phyloP scores from a whole-genome alignment of 371 early-diverging fungal species.

The Mortierella sp. region DNA sequence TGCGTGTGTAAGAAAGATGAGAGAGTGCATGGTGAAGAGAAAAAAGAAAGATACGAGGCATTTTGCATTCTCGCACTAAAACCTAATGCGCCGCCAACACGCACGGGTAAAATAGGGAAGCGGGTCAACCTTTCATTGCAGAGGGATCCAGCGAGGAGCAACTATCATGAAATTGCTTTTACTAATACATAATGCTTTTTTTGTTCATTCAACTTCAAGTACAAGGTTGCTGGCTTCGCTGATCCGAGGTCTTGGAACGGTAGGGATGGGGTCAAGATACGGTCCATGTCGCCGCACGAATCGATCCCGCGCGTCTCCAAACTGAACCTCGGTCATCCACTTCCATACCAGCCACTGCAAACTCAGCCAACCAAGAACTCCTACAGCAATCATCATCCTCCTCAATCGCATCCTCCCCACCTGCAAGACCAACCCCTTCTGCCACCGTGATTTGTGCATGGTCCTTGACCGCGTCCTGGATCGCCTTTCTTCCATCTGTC shows the following conservation, averaged over 20 bases:
- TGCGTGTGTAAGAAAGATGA: background rate
- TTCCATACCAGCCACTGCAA: slow-evolving; percentile 49
- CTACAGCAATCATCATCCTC: slow-evolving; percentile 27
- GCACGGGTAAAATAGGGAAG: background rate
- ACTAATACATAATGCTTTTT: background rate
- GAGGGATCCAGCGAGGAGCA: background rate
- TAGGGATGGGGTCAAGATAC: slow-evolving; percentile 23
- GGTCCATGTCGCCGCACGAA: slow-evolving; percentile 39
- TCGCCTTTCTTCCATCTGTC: slow-evolving; percentile 21
- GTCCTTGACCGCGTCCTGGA: slow-evolving; percentile 48
- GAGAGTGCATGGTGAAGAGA: background rate
- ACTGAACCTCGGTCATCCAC: slow-evolving; percentile 53
- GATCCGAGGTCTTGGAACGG: background rate
- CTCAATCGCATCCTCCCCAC: slow-evolving; percentile 35
- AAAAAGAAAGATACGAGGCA: background rate
- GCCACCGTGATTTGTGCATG: slow-evolving; percentile 39
- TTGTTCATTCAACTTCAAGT: slow-evolving; percentile 16
- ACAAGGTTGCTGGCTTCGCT: slow-evolving; percentile 18
- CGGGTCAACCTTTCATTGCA: background rate
- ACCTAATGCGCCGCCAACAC: background rate
- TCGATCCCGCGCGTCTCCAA: slow-evolving; percentile 42
- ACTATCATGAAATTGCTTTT: background rate
- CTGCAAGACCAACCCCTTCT: slow-evolving; percentile 35
- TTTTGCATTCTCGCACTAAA: background rate
- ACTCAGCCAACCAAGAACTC: slow-evolving; percentile 34